These are phyloP conservation scores for Microcos paniculata DNA, from an alignment of 345 rosid species.

Conservation along the genomic window DNA sequence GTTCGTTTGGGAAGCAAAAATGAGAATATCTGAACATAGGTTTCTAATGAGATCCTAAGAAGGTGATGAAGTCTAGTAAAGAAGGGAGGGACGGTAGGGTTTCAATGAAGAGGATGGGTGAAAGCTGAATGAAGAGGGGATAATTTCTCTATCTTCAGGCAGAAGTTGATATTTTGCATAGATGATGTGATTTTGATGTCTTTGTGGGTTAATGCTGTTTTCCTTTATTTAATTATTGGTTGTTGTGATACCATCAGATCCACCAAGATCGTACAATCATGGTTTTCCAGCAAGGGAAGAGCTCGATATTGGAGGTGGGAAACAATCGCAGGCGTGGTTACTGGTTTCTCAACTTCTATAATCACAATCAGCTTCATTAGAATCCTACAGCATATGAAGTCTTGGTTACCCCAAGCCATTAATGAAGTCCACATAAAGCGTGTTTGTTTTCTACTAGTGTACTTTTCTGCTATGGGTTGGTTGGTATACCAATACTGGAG, in stretches of 20 bases:
- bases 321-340: conserved; percentile 39
- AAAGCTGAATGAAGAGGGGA: conserved; percentile 3
- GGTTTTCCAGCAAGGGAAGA: conserved; percentile 23
- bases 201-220: background rate
- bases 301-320: conserved; percentile 44
- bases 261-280: conserved; percentile 31
- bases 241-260: conserved; percentile 32
- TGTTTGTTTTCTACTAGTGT: conserved; percentile 43
- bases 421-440: conserved; percentile 31
- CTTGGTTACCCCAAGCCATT: conserved; percentile 17
- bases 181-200: background rate
- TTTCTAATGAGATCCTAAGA: conserved; percentile 10
- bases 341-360: conserved; percentile 51
- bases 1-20: background rate
- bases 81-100: background rate
- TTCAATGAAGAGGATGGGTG: background rate
- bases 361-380: conserved; percentile 37
- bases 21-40: background rate
- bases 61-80: background rate
- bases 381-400: conserved; percentile 36
- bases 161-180: background rate
- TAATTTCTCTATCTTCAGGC: background rate
- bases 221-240: conserved; percentile 1
- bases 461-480: conserved; percentile 48
- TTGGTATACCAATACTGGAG: conserved; percentile 38